phyloP scores from a whole-genome alignment of 2,329 filamentous ascomycete species.

The Cladophialophora carrionii region DNA sequence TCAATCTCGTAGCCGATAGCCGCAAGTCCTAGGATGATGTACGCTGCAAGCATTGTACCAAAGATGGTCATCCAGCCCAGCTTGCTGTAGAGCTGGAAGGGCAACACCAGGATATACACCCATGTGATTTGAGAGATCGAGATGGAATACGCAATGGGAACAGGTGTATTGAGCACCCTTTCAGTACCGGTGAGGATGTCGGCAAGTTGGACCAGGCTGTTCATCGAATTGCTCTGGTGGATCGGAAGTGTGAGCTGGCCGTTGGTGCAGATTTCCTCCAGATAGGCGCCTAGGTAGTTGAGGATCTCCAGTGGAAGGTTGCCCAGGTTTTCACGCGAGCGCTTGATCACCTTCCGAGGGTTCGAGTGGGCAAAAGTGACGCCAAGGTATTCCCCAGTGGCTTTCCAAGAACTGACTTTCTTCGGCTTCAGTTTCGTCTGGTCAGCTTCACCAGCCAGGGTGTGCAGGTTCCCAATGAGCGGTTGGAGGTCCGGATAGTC shows the following conservation, averaged over 20 bases:
- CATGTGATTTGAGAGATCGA: constrained; percentile 84
- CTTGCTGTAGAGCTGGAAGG: constrained; percentile 72
- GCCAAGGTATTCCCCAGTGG: constrained; percentile 72
- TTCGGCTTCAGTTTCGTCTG: constrained; percentile 43
- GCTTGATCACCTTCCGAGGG: constrained; percentile 76
- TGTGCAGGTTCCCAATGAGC: constrained; percentile 72
- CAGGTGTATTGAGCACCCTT: constrained; percentile 77
- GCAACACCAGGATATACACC: constrained; percentile 78
- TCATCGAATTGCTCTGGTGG: constrained; percentile 53
- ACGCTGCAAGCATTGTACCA: constrained; percentile 70
- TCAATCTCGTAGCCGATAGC: constrained; percentile 80
- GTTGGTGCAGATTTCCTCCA: constrained; percentile 62
- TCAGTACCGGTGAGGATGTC: constrained; percentile 74
- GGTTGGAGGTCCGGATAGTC: constrained; percentile 74
- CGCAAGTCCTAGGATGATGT: constrained; percentile 79
- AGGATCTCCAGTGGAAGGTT: constrained; percentile 84
- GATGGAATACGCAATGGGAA: constrained; percentile 81
- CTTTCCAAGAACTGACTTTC: constrained; percentile 62
- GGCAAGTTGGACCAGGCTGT: constrained; percentile 66
- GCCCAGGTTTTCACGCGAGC: constrained; percentile 70
- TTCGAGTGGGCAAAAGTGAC: constrained; percentile 77
- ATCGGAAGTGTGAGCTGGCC: constrained; percentile 43
- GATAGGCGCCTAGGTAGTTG: constrained; percentile 68
- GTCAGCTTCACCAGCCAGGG: constrained; percentile 68
- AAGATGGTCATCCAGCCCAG: constrained; percentile 78